A percentile compares a stretch with the other conserved stretches of the same genome.
Evolutionary conservation across 2,329 filamentous ascomycete genomes (phyloP).

Genomic region (Aotearoamyces nothofagi): DNA sequence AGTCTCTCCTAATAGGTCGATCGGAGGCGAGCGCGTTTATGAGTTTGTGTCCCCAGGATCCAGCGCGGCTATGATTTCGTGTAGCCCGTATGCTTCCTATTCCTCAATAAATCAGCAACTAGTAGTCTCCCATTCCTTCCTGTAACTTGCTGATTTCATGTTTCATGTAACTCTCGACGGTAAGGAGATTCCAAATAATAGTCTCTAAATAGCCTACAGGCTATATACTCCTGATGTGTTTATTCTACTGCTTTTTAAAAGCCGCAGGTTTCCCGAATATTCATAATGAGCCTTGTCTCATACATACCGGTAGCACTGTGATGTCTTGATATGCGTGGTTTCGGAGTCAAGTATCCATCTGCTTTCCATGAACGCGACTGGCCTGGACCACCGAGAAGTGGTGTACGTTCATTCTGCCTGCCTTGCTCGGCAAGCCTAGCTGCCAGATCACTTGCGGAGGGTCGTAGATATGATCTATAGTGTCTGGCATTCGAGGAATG

Average conservation of each 20-base stretch:
- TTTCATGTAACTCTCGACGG: not conserved
- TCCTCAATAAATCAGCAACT: no score
- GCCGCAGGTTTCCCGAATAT: no score
- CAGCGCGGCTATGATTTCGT: constrained; percentile 32
- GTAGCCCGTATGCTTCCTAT: constrained; percentile 16
- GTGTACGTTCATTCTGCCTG: constrained; percentile 15
- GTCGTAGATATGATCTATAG: constrained; percentile 2
- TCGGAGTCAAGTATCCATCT: constrained; percentile 6
- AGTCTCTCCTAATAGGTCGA: constrained; percentile 25
- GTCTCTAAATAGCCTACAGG: constrained; percentile 1
- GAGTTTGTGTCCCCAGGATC: constrained; percentile 45
- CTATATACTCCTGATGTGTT: no score
- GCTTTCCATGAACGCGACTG: constrained; percentile 14
- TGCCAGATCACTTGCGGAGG: constrained; percentile 3
- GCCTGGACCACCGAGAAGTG: constrained; percentile 11
- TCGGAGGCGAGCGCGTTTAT: constrained; percentile 41
- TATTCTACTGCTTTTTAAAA: no score
- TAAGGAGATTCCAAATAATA: constrained; percentile 3
- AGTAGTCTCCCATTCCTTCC: no score
- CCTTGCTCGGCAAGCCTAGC: constrained; percentile 1
- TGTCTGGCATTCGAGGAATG: constrained; percentile 1
- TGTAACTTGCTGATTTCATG: no score
- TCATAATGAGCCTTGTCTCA: no score
- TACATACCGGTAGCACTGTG: constrained; percentile 12
- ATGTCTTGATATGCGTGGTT: constrained; percentile 11